phyloP scores from a whole-genome alignment of 2,329 filamentous ascomycete genomes.

The Ophiostoma quercus region DNA sequence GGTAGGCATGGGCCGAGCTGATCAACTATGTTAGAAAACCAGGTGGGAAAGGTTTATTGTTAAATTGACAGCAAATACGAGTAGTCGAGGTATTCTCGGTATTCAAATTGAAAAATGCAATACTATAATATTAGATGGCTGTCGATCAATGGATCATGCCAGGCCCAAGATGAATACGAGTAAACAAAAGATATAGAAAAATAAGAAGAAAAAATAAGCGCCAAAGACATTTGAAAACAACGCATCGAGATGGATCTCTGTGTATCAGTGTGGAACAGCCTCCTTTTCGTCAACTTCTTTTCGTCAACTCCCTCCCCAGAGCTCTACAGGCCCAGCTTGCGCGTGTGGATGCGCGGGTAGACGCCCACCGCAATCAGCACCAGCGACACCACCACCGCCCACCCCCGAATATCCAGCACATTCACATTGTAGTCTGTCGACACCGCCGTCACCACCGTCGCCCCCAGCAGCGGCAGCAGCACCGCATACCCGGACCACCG shows the following conservation, averaged over 20 bases:
- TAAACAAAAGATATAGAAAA: not conserved
- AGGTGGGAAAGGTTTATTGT: not conserved
- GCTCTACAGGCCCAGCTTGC: constrained; percentile 60
- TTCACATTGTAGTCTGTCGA: constrained; percentile 68
- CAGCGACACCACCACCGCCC: constrained; percentile 64
- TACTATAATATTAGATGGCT: not conserved
- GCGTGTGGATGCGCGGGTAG: constrained; percentile 71
- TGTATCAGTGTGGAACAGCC: not conserved
- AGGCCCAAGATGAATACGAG: not conserved
- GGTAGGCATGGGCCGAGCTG: not conserved
- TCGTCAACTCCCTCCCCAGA: too few species aligned
- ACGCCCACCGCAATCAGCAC: constrained; percentile 66
- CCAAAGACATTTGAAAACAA: not conserved
- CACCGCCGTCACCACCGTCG: constrained; percentile 69
- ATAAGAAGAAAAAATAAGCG: not conserved
- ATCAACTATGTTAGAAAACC: not conserved
- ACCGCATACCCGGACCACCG: constrained; percentile 65
- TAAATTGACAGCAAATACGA: not conserved
- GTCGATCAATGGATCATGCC: not conserved
- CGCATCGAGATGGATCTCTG: constrained; percentile 6
- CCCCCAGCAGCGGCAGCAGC: constrained; percentile 59
- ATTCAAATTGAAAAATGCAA: not conserved
- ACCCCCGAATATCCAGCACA: constrained; percentile 66
- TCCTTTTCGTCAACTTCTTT: not conserved
- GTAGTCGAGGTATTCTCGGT: not conserved